phyloP scores from a whole-genome alignment of 2,329 filamentous ascomycete species.

The Fusarium xyrophilum region DNA sequence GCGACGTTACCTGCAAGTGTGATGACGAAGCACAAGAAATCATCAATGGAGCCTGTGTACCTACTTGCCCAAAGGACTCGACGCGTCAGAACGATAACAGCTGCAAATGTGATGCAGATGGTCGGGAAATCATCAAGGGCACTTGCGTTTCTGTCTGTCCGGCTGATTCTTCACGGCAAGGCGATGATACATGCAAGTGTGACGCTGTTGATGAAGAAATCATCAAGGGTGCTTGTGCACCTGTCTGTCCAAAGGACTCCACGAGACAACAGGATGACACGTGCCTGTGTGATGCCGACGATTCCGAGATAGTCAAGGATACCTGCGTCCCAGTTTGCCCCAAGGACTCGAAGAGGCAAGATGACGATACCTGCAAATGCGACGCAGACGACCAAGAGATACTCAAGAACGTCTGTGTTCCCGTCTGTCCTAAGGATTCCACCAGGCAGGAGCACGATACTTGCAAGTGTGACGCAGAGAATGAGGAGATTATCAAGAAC shows the following conservation, averaged over 20 bases:
- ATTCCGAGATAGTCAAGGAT: no score
- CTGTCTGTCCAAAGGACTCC: no score
- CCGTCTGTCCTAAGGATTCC: background rate
- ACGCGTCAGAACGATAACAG: background rate
- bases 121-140: fast-evolving
- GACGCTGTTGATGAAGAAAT: no score
- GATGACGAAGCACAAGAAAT: background rate
- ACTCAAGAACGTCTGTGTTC: fast-evolving
- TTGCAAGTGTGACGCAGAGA: background rate
- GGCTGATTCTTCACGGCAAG: no score
- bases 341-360: no score
- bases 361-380: background rate
- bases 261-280: no score
- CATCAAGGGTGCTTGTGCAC: no score
- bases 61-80: background rate
- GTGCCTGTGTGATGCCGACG: no score
- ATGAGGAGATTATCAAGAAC: background rate
- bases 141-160: fast-evolving
- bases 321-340: no score
- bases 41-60: fast-evolving
- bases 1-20: background rate
- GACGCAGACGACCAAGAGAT: background rate
- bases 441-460: fast-evolving
- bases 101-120: background rate
- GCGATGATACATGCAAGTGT: no score